Evolutionary conservation across 2,329 filamentous ascomycete species (phyloP).

Genomic region (Colletotrichum paranaense): DNA sequence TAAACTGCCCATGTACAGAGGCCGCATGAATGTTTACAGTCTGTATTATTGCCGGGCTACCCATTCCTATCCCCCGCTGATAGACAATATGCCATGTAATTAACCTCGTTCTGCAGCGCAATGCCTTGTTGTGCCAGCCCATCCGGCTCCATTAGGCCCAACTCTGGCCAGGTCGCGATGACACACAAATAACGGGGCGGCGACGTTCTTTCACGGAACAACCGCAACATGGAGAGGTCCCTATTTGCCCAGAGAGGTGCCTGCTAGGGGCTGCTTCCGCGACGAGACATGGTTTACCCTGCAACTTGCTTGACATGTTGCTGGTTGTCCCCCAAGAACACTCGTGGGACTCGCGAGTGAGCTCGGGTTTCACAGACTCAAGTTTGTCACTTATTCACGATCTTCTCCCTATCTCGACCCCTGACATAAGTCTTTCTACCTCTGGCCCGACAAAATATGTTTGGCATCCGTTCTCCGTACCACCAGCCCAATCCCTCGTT

Average conservation of each 20-base stretch:
- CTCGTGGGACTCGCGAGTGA: no score
- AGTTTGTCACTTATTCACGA: background rate
- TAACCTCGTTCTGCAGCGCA: background rate
- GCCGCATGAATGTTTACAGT: constrained; percentile 33
- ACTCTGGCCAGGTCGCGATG: constrained; percentile 19
- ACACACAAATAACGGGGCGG: constrained; percentile 26
- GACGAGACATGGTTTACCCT: constrained; percentile 16
- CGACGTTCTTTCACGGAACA: background rate
- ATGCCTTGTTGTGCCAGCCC: constrained; percentile 8
- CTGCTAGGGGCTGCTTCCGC: constrained; percentile 13
- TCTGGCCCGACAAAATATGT: background rate
- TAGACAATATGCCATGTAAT: background rate
- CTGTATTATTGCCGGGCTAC: constrained; percentile 6
- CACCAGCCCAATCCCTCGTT: background rate
- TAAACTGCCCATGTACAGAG: background rate
- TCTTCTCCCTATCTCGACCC: background rate
- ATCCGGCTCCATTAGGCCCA: constrained; percentile 8
- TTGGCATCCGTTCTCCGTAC: background rate
- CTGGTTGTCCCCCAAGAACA: background rate
- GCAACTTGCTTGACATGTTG: background rate
- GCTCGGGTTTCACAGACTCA: background rate
- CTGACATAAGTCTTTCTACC: background rate
- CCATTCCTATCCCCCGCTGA: background rate
- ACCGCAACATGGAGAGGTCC: background rate
- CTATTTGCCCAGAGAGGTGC: constrained; percentile 5